Evolutionary conservation across 202 grass and related monocot genomes (phyloP).

Genomic region (Cymbopogon flexuosus): DNA sequence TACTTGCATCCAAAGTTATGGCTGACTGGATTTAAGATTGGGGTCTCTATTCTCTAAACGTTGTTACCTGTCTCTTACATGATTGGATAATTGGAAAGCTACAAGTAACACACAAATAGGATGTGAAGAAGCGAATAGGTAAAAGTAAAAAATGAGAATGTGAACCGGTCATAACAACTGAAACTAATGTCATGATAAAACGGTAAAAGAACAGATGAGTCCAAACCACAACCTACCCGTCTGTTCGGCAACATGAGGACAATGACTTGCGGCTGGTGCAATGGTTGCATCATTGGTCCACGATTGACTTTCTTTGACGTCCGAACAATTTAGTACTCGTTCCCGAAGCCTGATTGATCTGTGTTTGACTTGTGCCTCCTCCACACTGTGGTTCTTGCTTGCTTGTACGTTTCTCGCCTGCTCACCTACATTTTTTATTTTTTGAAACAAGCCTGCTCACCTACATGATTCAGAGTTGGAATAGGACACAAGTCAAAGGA

Average conservation of each 20-base stretch:
- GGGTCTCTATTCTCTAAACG: too few relatives aligned
- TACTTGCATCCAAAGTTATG: not conserved
- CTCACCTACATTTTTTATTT: constrained; percentile 6
- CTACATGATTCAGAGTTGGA: constrained; percentile 24
- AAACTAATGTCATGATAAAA: not conserved
- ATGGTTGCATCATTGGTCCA: constrained; percentile 41
- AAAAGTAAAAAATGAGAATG: not conserved
- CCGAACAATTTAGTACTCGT: constrained; percentile 28
- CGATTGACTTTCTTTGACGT: constrained; percentile 46
- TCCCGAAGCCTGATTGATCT: constrained; percentile 12
- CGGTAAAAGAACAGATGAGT: not conserved
- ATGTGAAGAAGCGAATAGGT: not conserved
- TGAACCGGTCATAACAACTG: not conserved
- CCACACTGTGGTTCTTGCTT: not conserved
- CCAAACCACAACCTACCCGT: constrained; percentile 1
- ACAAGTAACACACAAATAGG: not conserved
- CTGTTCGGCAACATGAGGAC: constrained; percentile 25
- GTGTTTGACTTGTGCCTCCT: constrained; percentile 45
- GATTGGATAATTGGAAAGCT: not conserved
- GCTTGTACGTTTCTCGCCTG: constrained; percentile 38
- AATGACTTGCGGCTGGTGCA: constrained; percentile 26
- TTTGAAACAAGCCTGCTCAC: constrained; percentile 20
- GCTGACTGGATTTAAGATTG: not conserved
- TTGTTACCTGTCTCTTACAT: too few relatives aligned
- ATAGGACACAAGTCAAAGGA: constrained; percentile 36